A percentile compares a stretch with the other conserved stretches of the same genome.
phyloP scores from a whole-genome alignment of 768 basidiomycete genomes.

The Steccherinum ochraceum region DNA sequence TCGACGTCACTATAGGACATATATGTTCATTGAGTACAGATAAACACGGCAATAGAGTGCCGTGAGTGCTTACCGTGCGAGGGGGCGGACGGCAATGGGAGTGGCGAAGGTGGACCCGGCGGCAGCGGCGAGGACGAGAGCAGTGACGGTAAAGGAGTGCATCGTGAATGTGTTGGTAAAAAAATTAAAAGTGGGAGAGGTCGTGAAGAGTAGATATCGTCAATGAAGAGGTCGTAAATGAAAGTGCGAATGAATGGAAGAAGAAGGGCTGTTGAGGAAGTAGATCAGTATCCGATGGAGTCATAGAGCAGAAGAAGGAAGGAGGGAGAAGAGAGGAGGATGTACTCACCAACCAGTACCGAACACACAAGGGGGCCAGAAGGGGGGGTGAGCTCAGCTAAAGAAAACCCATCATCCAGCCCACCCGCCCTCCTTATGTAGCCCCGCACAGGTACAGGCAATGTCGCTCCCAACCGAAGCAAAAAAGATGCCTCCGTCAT shows the following conservation, averaged over 20 bases:
- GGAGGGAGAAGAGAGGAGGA: not conserved
- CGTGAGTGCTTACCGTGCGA: not conserved
- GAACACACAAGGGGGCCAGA: not conserved
- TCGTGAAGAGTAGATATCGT: not conserved
- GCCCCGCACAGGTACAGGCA: no score
- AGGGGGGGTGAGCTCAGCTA: no score
- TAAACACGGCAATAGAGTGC: not conserved
- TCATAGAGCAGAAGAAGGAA: not conserved
- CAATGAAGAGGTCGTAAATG: not conserved
- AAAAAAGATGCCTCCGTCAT: no score
- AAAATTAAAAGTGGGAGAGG: not conserved
- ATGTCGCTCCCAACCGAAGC: no score
- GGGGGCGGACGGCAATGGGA: not conserved
- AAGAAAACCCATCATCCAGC: no score
- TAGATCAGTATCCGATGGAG: not conserved
- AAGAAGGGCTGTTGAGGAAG: not conserved
- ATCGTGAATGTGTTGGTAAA: no score
- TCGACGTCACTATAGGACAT: not conserved
- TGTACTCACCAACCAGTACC: not conserved
- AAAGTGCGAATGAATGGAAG: not conserved
- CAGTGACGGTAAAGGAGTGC: not conserved
- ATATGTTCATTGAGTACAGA: not conserved
- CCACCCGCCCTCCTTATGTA: no score
- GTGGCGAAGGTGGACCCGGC: not conserved
- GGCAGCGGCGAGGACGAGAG: not conserved